Evolutionary conservation across 768 basidiomycete genomes (phyloP), one percentile per base, ranked within the genome.

Genomic region (Leccinum longicurvipes): DNA sequence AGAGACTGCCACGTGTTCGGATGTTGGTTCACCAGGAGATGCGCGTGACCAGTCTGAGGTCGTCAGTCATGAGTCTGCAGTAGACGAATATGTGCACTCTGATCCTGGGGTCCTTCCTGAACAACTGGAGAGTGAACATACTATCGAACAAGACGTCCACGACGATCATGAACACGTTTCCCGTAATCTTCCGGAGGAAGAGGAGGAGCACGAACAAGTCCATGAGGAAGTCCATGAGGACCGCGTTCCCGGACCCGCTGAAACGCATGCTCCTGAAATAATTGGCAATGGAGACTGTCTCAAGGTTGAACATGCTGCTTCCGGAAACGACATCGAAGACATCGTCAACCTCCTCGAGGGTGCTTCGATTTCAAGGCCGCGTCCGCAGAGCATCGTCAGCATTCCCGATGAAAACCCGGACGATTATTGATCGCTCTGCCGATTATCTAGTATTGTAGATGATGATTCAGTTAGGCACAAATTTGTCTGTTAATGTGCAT

Each of bases 281-380:
- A 21, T 47, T 17, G 46, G 39, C 39, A 65, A 63, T 10, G 60
- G 60, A 49, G 42, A 61, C 21, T 24, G 23, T 47, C 11, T 50
- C 25, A 52, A 55, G 29, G 46, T 44, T 12, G 63, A 52, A 28
- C 34, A 23, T 14, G 4, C 23, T 27, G n/a, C 48, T 19, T 28
- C 48, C 14, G 76, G 67, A 15, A 67, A 74, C 52, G 82, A 86
- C 28, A 74, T 86, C 28, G 87, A 83, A 67, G 81, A 82, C 53
- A 82, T 89, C 51, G 82, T 90, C 57, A 82, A 78, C 62, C 76
- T 88, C 61, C 81, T 89, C 12, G 84, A 90, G 71, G 59, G 65
- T 3, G 29, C 50, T 24, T 44, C 61, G 11, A 64, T 76, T 1
- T 62, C 72, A 45, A 80, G 78, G 60, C 64, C 72, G 11, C 74